Conservation (phyloP, 495 filamentous ascomycete species). For the Copromyces sp. region DNA sequence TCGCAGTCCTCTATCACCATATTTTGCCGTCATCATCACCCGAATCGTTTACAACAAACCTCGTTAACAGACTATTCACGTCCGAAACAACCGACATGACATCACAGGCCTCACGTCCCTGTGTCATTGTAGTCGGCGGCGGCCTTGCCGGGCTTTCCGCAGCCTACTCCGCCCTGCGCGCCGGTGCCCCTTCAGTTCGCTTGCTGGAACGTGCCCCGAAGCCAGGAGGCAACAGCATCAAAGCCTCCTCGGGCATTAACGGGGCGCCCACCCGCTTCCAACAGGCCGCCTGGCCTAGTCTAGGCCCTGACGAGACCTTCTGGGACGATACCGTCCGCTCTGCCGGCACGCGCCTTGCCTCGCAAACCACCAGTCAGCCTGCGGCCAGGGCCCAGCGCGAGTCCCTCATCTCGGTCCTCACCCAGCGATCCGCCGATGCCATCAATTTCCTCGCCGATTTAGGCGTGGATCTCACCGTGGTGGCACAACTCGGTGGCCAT, state of each 20-base stretch:
- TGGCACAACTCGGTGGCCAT: conserved; percentile 46
- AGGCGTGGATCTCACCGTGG: conserved; percentile 44
- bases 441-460: conserved; percentile 44
- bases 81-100: background rate
- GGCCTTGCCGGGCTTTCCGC: conserved; percentile 44
- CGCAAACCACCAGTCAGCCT: conserved; percentile 3
- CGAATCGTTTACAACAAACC: background rate
- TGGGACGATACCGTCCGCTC: conserved; percentile 44
- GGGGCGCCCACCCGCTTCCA: conserved; percentile 46
- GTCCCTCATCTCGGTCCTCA: conserved; percentile 33
- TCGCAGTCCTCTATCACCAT: conserved; percentile 8
- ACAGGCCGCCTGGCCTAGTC: conserved; percentile 7
- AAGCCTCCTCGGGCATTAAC: conserved; percentile 54
- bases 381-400: conserved; percentile 19
- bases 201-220: conserved; percentile 45
- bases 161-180: conserved; percentile 35
- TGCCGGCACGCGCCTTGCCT: conserved; percentile 23
- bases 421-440: conserved; percentile 27
- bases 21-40: background rate
- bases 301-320: conserved; percentile 31
- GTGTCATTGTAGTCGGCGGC: conserved; percentile 41
- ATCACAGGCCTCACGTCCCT: background rate
- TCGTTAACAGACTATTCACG: background rate
- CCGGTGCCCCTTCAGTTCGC: conserved; percentile 31
- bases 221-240: conserved; percentile 53